Evolutionary conservation across 2,329 filamentous ascomycete genomes (phyloP), one percentile per base, ranked within the genome.

Genomic region (Stylonectria norvegica): DNA sequence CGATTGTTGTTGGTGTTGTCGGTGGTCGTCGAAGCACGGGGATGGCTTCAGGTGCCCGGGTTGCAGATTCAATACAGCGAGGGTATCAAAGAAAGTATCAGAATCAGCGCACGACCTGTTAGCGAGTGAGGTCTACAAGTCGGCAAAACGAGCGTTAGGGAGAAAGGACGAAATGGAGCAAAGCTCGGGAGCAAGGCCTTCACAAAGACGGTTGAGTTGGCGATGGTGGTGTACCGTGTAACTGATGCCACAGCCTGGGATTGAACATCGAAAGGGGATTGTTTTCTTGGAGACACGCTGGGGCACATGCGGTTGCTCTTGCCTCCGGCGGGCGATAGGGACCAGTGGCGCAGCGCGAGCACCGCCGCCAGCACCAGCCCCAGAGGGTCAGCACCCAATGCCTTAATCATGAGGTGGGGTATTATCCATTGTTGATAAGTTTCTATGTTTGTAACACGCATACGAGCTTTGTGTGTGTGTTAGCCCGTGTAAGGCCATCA

Each of bases 241-340:
- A 30, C 6, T 30, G 27, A 30, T 6, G 27, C 8, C 15, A 50
- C 40, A 48, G 47, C 35, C 51, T 52, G n/a, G n/a, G n/a, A n/a
- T n/a, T n/a, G n/a, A n/a, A n/a, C n/a, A n/a, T 47, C 43, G 48
- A 55, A 58, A 58, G 53, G 55, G 55, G 55, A 55, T 57, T 58
- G 55, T 56, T 58, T 56, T 57, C 53, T 57, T 55, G 34, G 45
- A 35, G 32, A 32, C 36, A n/a, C 15, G 14, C 33, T 40, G 40
- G 48, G n/a, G 34, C 50, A 51, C 47, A 56, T 53, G 53, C 53
- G 17, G 15, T 33, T 28, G 36, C 42, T 48, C 45, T 42, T 25
- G 14, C 5, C 31, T 46, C 39, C 52, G 50, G 55, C 18, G 8
- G 34, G 23, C 49, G 14, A 2, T 7, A 42, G 3, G 9, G 19